These are phyloP conservation scores for Primulina eburnea DNA, from an alignment of 257 asterid species.

Conservation along the genomic window DNA sequence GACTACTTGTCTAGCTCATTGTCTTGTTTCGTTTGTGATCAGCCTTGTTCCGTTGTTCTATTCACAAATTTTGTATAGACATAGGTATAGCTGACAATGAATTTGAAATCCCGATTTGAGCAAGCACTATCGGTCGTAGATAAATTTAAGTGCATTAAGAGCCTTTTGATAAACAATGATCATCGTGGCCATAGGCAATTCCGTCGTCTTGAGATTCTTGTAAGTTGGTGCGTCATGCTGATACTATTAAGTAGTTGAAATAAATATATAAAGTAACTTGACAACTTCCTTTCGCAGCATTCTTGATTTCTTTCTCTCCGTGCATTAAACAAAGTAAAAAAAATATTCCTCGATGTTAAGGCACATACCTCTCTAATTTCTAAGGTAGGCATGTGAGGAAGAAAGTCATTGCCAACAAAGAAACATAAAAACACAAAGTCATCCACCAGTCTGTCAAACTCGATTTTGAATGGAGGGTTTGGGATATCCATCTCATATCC, in stretches of 20 bases:
- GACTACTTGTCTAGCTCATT: too few species aligned
- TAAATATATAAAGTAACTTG: neutral
- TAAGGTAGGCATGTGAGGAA: conserved; percentile 97
- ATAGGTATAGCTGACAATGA: too few species aligned
- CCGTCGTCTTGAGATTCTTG: neutral
- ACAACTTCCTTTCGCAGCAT: neutral
- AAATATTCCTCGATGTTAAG: conserved; percentile 5
- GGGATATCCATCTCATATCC: conserved; percentile 71
- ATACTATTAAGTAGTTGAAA: neutral
- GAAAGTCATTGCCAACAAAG: conserved; percentile 98
- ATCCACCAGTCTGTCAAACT: conserved; percentile 93
- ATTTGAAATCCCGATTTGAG: neutral
- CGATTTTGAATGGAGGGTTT: conserved; percentile 65
- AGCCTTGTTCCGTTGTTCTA: too few species aligned
- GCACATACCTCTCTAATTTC: conserved; percentile 92
- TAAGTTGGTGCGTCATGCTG: neutral
- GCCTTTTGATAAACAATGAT: neutral
- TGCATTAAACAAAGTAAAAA: neutral
- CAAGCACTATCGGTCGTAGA: neutral
- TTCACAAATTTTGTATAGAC: too few species aligned
- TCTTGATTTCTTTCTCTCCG: neutral
- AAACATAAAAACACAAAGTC: conserved; percentile 92
- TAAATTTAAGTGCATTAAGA: neutral
- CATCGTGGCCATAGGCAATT: neutral
- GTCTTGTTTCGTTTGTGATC: too few species aligned